Percentiles rank a stretch among this genome's conserved stretches.
These are phyloP conservation scores for Chlamydomonas eustigma DNA, from an alignment of 139 green algal genomes.

Conservation along the genomic window DNA sequence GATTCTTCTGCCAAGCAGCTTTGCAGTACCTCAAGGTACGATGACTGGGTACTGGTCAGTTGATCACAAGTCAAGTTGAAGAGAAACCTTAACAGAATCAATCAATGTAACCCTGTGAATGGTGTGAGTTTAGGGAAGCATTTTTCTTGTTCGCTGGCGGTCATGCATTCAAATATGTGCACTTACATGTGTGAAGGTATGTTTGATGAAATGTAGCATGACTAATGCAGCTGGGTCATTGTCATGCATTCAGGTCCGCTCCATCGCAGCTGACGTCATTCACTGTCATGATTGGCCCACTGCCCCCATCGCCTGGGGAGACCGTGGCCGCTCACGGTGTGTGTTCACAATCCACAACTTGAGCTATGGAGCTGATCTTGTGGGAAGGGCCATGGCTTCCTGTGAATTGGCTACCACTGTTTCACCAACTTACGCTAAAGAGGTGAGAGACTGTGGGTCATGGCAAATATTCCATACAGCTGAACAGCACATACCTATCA, in stretches of 20 bases:
- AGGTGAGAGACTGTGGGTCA: constrained; percentile 42
- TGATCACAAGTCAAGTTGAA: too few relatives aligned
- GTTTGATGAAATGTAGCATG: too few relatives aligned
- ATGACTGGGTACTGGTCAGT: too few relatives aligned
- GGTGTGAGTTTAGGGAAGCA: too few relatives aligned
- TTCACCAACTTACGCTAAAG: constrained; percentile 87
- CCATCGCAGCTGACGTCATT: constrained; percentile 52
- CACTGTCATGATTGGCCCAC: constrained; percentile 96
- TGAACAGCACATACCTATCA: too few relatives aligned
- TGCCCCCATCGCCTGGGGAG: constrained; percentile 58
- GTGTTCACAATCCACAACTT: constrained; percentile 97
- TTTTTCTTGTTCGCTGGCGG: too few relatives aligned
- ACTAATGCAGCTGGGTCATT: too few relatives aligned
- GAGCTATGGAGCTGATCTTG: constrained; percentile 81
- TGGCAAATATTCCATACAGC: too few relatives aligned
- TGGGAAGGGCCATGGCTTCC: constrained; percentile 64
- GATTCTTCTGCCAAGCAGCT: constrained; percentile 85
- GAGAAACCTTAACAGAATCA: too few relatives aligned
- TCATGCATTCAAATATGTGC: too few relatives aligned
- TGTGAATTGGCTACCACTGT: constrained; percentile 79
- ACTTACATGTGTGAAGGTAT: too few relatives aligned
- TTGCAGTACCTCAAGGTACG: constrained; percentile 77
- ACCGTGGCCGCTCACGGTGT: constrained; percentile 35
- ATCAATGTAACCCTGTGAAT: too few relatives aligned
- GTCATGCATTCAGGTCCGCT: not conserved